Evolutionary conservation across 495 filamentous ascomycete species (phyloP), one percentile per base, ranked within the genome.

Genomic region (Gamarada debralockiae): DNA sequence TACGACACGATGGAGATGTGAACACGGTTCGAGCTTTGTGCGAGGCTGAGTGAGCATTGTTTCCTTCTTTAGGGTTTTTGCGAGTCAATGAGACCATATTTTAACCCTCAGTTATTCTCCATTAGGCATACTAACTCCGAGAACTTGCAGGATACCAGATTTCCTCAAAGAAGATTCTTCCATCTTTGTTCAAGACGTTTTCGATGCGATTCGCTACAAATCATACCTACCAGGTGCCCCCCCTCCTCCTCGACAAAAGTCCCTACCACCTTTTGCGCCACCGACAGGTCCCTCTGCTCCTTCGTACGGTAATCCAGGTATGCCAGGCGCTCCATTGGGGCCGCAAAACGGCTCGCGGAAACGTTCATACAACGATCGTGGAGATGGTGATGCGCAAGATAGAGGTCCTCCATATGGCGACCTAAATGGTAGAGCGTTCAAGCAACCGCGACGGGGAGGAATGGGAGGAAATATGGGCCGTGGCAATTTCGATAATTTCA

Each of bases 141-240:
- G n/a, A n/a, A n/a, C n/a, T n/a, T n/a, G n/a, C n/a, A n/a, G n/a
- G 60, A 77, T 97, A 40, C 83, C 88, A 20, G 92, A 96, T 64
- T 97, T 97, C 65, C 70, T 98, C 7, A 80, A 83, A 70, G 88
- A 95, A 88, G 90, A 93, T 62, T 85, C 89, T 2, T 60, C 66
- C 1, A 64, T 73, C 3, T 97, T 98, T 56, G 87, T 97, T n/a
- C 73, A 87, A 50, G 92, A 96, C 61, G 79, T 95, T 34, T 90
- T 98, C 64, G 67, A 78, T 17, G 84, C 85, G 9, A 78, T 92
- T 45, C 71, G 78, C 12, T 83, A 80, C 59, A 81, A 81, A 59
- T 72, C 76, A 36, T 83, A 84, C 68, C 63, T 83, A 21, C 74
- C 85, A 29, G 73, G 75, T 53, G 71, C 81, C 58, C 66, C 67